Base-by-base conservation (phyloP, 2,329 filamentous ascomycete genomes). In the Scedosporium minutisporum region DNA sequence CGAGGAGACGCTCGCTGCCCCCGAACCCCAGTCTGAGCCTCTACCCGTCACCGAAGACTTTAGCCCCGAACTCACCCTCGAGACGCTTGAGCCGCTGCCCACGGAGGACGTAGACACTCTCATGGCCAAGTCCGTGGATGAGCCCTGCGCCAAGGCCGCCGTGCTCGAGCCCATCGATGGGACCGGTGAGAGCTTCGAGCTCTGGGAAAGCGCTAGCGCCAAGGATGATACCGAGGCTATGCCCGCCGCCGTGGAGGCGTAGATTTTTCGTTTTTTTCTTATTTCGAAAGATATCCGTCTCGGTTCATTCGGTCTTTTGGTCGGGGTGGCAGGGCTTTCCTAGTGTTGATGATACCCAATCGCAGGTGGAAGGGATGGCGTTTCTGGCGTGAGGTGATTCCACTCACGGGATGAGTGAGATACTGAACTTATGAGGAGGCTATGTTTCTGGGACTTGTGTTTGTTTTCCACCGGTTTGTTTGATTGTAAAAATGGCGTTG, bases 151-250 rank as follows among this genome's bases (percentile, higher is more conserved):
- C 18, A 71, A 74, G 38, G 80, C 81, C 2, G 77, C 80, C 1
- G 68, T 82, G 2, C 72, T 87, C 14, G 72, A 81, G 62, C 80
- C 82, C 0, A 77, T 87, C 4, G 82, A 87, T 61, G 84, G 82
- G 57, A 81, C 82, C 0, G 83, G 80, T 48, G 82, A 86, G 67
- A 80, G 74, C 70, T 85, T 90, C 68, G 85, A 88, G 68, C 78
- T 90, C 16, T 90, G 87, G 87, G 87, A 90, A 73, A 89, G 86
- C 69, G 81, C 79, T 27, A 89, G 85, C 71, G 80, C 82, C 27
- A 83, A 84, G 66, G 87, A 85, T 58, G 86, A 84, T 63, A 69
- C 72, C 1, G 79, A 80, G 63, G 62, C n/a, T 16, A 23, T 23
- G 18, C 18, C 23, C 16, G n/a, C n/a, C 16, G 57, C 27, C 9